A percentile compares a stretch with the other conserved stretches of the same genome.
These are phyloP conservation scores for Teunomyces lycoperdinae DNA, from an alignment of 805 yeast genomes.

Conservation along the genomic window DNA sequence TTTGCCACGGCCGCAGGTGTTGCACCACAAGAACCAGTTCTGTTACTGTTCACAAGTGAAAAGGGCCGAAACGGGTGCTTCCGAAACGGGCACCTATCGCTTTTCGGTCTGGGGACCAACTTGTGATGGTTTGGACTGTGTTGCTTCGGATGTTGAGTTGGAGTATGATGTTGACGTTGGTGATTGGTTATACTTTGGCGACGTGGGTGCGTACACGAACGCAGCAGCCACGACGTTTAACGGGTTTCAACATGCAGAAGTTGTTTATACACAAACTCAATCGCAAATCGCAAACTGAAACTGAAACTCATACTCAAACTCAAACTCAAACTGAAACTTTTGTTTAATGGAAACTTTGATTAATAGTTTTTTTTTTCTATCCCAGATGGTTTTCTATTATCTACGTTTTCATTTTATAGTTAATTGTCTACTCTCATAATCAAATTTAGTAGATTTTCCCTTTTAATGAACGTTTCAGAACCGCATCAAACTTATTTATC, in stretches of 20 bases:
- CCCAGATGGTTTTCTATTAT: no score
- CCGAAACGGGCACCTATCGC: conserved; percentile 25
- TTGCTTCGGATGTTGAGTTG: conserved; percentile 51
- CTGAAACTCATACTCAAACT: no score
- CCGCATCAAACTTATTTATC: no score
- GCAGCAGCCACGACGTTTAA: conserved; percentile 92
- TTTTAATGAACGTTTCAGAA: no score
- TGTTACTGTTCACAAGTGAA: conserved; percentile 25
- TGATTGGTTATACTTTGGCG: conserved; percentile 86
- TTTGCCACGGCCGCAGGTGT: conserved; percentile 64
- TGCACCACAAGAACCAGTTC: conserved; percentile 52
- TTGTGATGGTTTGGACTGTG: conserved; percentile 93
- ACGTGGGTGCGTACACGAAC: conserved; percentile 87
- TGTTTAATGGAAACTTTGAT: no score
- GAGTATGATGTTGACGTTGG: conserved; percentile 69
- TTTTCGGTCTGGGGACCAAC: conserved; percentile 97
- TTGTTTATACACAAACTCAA: conserved; percentile 40
- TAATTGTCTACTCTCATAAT: no score
- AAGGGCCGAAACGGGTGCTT: conserved; percentile 8
- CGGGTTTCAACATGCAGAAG: conserved; percentile 69
- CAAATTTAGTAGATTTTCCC: no score
- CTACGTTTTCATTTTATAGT: no score
- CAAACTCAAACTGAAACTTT: no score
- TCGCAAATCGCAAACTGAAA: no score
- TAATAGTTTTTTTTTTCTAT: no score